Evolutionary conservation across 2,329 filamentous ascomycete species (phyloP).

Genomic region (Aureobasidium pullulans): DNA sequence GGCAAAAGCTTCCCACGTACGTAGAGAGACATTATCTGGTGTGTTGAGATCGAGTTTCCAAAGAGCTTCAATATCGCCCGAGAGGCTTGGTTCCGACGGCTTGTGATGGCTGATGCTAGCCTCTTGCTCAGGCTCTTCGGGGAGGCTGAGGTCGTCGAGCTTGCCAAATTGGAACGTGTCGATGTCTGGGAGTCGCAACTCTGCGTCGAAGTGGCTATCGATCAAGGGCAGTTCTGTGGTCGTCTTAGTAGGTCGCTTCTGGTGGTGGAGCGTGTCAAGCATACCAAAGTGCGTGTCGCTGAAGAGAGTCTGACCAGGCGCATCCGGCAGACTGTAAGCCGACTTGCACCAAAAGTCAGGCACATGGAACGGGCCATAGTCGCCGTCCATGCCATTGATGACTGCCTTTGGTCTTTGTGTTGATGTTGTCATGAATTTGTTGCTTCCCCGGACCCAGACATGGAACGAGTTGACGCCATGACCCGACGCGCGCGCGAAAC

Average conservation of each 20-base stretch:
- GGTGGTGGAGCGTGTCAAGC: neutral
- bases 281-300: conserved; percentile 6
- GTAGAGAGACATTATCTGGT: conserved; percentile 35
- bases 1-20: conserved; percentile 64
- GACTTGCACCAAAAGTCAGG: conserved; percentile 19
- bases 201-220: conserved; percentile 10
- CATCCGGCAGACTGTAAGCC: neutral
- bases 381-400: conserved; percentile 2
- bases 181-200: conserved; percentile 28
- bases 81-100: neutral
- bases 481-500: neutral
- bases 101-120: neutral
- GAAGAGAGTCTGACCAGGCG: conserved; percentile 12
- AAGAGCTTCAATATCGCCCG: conserved; percentile 27
- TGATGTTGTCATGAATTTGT: neutral
- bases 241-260: neutral
- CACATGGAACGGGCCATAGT: conserved; percentile 19
- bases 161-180: conserved; percentile 34
- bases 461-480: neutral
- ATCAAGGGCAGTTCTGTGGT: conserved; percentile 14
- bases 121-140: conserved; percentile 10
- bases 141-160: conserved; percentile 28
- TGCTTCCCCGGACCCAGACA: neutral
- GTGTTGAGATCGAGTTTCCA: conserved; percentile 33
- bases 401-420: neutral